phyloP scores from a whole-genome alignment of 768 basidiomycete species.

The Phylloporus rhodoxanthus region DNA sequence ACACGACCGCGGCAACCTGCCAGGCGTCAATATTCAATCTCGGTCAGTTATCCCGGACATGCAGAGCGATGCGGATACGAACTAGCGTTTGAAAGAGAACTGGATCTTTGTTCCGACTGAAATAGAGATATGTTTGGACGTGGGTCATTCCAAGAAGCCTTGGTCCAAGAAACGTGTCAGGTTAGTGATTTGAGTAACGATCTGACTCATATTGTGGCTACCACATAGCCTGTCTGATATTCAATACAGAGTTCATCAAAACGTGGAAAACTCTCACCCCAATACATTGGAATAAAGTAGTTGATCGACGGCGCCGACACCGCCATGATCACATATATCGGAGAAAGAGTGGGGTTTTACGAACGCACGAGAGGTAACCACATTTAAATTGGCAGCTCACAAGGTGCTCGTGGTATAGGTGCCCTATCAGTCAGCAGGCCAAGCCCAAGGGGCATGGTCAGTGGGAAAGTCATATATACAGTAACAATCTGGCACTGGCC shows the following conservation, averaged over 20 bases:
- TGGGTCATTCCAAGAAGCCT: constrained; percentile 7
- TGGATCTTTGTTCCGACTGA: not conserved
- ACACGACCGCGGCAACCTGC: constrained; percentile 2
- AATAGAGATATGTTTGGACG: constrained; percentile 6
- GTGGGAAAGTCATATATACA: not conserved
- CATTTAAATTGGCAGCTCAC: not conserved
- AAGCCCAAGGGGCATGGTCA: not conserved
- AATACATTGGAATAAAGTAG: constrained; percentile 4
- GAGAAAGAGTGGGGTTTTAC: not conserved
- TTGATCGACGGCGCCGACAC: not conserved
- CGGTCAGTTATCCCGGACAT: not conserved
- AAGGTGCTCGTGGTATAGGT: not conserved
- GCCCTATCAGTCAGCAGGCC: not conserved
- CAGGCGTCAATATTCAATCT: not conserved
- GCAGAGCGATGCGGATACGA: not conserved
- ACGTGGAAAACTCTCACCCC: not conserved
- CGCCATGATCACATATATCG: not conserved
- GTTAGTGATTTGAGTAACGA: not conserved
- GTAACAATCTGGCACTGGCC: no score
- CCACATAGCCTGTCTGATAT: constrained; percentile 4
- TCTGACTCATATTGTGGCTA: constrained; percentile 4
- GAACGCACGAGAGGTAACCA: not conserved
- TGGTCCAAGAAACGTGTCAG: not conserved
- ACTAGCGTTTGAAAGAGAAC: constrained; percentile 3
- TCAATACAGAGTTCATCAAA: not conserved